A percentile compares a stretch with the other conserved stretches of the same genome.
These are phyloP conservation scores for Citrullus mucosospermus DNA, from an alignment of 306 rosid species.

Conservation along the genomic window DNA sequence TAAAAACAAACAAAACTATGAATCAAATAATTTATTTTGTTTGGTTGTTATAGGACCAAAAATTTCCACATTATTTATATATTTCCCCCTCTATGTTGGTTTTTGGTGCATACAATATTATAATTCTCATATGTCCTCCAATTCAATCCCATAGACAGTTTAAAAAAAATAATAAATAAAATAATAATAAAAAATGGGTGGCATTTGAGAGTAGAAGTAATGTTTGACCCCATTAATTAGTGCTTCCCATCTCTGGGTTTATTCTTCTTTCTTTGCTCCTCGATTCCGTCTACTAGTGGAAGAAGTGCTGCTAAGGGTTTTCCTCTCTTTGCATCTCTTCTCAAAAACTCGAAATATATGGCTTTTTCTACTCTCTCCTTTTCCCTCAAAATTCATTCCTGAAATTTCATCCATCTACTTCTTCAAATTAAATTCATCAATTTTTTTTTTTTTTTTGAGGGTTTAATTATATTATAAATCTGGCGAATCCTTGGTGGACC, in stretches of 20 bases:
- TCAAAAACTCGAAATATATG: not conserved
- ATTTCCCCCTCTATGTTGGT: not conserved
- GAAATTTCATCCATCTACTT: too few species aligned
- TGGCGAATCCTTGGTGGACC: conserved; percentile 99
- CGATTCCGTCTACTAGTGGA: conserved; percentile 27
- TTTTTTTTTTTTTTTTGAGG: not conserved
- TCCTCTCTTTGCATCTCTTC: not conserved
- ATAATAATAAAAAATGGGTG: not conserved
- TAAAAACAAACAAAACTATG: not conserved
- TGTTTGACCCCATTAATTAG: conserved; percentile 5
- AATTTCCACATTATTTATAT: not conserved
- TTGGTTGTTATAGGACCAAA: not conserved
- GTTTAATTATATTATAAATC: not conserved
- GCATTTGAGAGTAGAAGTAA: too few species aligned
- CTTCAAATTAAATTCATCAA: too few species aligned
- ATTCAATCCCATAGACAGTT: not conserved
- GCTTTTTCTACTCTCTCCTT: not conserved
- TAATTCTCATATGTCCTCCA: not conserved
- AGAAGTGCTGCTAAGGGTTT: not conserved
- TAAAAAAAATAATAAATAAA: not conserved
- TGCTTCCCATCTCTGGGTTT: conserved; percentile 3
- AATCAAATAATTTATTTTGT: not conserved
- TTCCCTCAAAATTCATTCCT: not conserved
- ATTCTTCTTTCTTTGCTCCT: conserved; percentile 18
- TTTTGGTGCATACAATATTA: not conserved